Conservation (phyloP, 2,329 filamentous ascomycete species). For the Xylariaceae sp. region DNA sequence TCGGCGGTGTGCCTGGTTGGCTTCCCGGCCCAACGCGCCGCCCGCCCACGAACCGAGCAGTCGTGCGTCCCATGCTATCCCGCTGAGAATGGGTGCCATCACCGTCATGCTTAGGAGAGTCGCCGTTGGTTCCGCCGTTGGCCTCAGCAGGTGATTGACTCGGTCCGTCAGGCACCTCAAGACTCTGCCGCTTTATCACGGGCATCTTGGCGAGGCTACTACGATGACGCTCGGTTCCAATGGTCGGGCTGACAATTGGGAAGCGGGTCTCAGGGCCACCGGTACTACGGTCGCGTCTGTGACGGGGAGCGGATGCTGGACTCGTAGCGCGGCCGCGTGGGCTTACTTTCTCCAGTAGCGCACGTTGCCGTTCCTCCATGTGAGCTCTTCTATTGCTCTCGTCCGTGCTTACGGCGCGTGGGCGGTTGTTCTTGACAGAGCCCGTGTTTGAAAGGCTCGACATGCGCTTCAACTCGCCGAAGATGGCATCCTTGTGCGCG, state of each 20-base stretch:
- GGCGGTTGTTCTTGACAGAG: constrained; percentile 54
- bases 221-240: constrained; percentile 47
- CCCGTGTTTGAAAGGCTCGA: constrained; percentile 63
- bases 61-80: constrained; percentile 55
- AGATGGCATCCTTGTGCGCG: constrained; percentile 89
- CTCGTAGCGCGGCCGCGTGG: constrained; percentile 66
- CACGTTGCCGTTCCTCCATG: constrained; percentile 87
- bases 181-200: constrained; percentile 57
- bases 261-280: constrained; percentile 72
- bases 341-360: constrained; percentile 63
- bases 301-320: constrained; percentile 58
- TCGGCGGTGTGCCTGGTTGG: constrained; percentile 28
- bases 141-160: constrained; percentile 34
- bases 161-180: constrained; percentile 69
- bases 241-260: constrained; percentile 66
- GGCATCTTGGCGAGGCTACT: constrained; percentile 39
- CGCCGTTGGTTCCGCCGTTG: constrained; percentile 39
- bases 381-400: constrained; percentile 91
- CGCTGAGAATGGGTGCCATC: constrained; percentile 51
- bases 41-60: constrained; percentile 47
- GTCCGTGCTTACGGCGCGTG: constrained; percentile 86
- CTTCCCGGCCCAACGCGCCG: constrained; percentile 39
- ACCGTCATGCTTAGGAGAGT: constrained; percentile 45
- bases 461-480: constrained; percentile 90
- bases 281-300: constrained; percentile 76